Percentiles rank a stretch among this genome's conserved stretches.
These are phyloP conservation scores for Nematocida ausubeli DNA, from an alignment of 371 early-diverging fungal species.

Conservation along the genomic window DNA sequence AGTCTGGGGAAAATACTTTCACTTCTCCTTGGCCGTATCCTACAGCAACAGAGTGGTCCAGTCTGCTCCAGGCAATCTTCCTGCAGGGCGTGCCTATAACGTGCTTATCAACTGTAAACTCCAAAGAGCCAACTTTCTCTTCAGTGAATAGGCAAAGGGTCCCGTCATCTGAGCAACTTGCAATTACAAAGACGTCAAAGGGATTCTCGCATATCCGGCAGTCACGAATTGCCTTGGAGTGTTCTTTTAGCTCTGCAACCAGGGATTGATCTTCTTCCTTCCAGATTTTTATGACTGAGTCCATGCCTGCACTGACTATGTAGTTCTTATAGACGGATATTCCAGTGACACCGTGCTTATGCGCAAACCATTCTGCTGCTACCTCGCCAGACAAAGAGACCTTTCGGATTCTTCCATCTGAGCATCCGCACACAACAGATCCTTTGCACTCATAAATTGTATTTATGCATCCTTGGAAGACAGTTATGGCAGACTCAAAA, in stretches of 20 bases:
- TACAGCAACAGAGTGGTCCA: constrained; percentile 65
- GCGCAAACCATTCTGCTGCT: constrained; percentile 14
- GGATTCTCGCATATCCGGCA: constrained; percentile 56
- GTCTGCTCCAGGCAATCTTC: constrained; percentile 60
- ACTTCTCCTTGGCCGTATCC: constrained; percentile 62
- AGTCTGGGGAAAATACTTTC: constrained; percentile 62
- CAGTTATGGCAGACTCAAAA: constrained; percentile 48
- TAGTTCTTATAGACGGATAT: constrained; percentile 51
- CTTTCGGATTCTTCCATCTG: constrained; percentile 64
- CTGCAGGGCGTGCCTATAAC: constrained; percentile 58
- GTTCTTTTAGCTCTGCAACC: constrained; percentile 56
- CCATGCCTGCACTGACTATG: constrained; percentile 65
- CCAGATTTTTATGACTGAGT: constrained; percentile 57
- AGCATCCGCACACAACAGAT: constrained; percentile 65
- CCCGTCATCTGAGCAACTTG: constrained; percentile 66
- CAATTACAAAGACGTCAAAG: constrained; percentile 61
- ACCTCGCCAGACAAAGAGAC: constrained; percentile 25
- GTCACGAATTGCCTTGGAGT: constrained; percentile 58
- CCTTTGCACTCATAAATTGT: constrained; percentile 30
- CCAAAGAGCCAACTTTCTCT: constrained; percentile 1
- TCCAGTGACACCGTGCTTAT: constrained; percentile 60
- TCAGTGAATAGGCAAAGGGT: constrained; percentile 53
- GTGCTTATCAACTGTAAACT: constrained; percentile 51
- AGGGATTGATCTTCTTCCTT: constrained; percentile 21
- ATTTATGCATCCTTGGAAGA: constrained; percentile 64